These are phyloP conservation scores for Catunica adiposa DNA, from an alignment of 2,329 filamentous ascomycete species.

Conservation along the genomic window DNA sequence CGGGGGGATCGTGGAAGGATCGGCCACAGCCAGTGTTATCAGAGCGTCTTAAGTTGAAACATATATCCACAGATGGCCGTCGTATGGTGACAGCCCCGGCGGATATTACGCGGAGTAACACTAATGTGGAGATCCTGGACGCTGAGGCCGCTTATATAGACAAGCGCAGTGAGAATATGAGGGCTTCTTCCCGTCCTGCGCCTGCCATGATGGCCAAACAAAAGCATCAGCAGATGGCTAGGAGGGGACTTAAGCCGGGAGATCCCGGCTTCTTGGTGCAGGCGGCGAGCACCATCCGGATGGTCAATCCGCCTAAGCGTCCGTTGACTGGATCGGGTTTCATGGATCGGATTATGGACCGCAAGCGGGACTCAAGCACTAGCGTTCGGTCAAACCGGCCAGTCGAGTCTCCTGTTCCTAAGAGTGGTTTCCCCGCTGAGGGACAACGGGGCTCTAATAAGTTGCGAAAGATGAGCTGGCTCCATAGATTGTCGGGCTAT, in stretches of 20 bases:
- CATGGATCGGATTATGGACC: constrained; percentile 12
- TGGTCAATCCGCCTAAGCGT: constrained; percentile 33
- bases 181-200: constrained; percentile 3
- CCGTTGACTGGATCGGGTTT: constrained; percentile 11
- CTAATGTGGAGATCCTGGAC: constrained; percentile 18
- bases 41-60: constrained; percentile 19
- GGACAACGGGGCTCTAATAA: constrained; percentile 23
- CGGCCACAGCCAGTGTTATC: constrained; percentile 37
- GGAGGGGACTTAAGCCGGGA: background rate
- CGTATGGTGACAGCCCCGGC: constrained; percentile 33
- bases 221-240: background rate
- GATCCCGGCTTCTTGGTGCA: constrained; percentile 27
- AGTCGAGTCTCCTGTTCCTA: background rate
- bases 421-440: background rate
- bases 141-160: constrained; percentile 3
- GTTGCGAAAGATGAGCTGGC: constrained; percentile 33
- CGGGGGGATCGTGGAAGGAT: constrained; percentile 25
- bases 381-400: background rate
- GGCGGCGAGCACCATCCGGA: constrained; percentile 35
- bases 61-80: constrained; percentile 21
- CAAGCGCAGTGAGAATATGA: background rate
- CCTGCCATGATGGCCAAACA: background rate
- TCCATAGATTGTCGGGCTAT: constrained; percentile 24
- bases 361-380: constrained; percentile 9
- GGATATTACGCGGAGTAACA: constrained; percentile 20